These are phyloP conservation scores for Nigrograna mackinnonii DNA, from an alignment of 2,329 filamentous ascomycete genomes.

Conservation along the genomic window DNA sequence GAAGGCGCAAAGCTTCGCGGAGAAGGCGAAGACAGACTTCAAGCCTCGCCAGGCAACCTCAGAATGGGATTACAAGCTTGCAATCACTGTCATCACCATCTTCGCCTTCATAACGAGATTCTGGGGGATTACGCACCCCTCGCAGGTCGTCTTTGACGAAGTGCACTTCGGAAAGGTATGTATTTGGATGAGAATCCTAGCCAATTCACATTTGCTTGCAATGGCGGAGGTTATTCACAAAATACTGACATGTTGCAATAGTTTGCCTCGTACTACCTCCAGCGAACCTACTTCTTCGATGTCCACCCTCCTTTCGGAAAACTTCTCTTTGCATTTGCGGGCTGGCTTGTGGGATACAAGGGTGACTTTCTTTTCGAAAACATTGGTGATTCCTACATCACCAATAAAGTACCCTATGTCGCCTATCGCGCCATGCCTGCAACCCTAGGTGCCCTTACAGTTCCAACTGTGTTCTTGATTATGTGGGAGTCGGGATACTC, in stretches of 20 bases:
- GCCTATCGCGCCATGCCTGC: conserved; percentile 94
- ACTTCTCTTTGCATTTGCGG: conserved; percentile 94
- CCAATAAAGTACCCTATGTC: conserved; percentile 96
- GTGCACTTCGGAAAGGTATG: conserved; percentile 98
- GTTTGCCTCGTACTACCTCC: conserved; percentile 75
- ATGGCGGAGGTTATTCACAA: too few relatives aligned
- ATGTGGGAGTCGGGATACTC: conserved; percentile 99
- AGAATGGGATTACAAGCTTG: conserved; percentile 86
- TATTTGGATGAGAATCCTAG: neutral
- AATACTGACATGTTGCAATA: conserved; percentile 27
- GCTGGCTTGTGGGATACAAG: conserved; percentile 97
- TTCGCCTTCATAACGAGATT: conserved; percentile 91
- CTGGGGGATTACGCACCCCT: conserved; percentile 92
- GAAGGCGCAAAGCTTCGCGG: conserved; percentile 28
- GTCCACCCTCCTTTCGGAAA: conserved; percentile 98
- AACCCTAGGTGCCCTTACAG: conserved; percentile 86
- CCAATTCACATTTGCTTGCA: neutral
- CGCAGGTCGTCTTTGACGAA: conserved; percentile 98
- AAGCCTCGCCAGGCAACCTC: conserved; percentile 45
- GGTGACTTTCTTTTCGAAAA: conserved; percentile 98
- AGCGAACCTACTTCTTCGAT: conserved; percentile 99
- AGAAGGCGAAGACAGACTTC: conserved; percentile 37
- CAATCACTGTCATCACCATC: conserved; percentile 74
- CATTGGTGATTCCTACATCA: conserved; percentile 97
- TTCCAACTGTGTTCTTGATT: conserved; percentile 92